phyloP scores from a whole-genome alignment of 2,329 filamentous ascomycete species.

The Colletotrichum shisoi region DNA sequence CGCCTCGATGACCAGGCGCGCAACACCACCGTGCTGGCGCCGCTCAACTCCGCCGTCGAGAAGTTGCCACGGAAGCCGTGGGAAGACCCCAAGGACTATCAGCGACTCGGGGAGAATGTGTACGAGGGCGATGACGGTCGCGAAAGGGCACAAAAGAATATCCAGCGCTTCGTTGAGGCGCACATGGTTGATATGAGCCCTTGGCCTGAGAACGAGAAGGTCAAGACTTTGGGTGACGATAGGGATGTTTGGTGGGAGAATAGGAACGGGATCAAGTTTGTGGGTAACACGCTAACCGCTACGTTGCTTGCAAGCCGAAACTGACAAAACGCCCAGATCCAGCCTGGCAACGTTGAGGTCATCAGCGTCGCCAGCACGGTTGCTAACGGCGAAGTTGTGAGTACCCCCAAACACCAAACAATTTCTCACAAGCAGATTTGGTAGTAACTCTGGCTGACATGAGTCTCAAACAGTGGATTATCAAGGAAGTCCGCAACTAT shows the following conservation, averaged over 20 bases:
- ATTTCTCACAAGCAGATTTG: not conserved
- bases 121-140: slow-evolving; percentile 80
- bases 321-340: slow-evolving; percentile 60
- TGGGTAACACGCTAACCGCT: slow-evolving; percentile 53
- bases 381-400: slow-evolving; percentile 81
- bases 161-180: slow-evolving; percentile 82
- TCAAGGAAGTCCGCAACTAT: slow-evolving; percentile 63
- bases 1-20: slow-evolving; percentile 71
- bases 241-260: slow-evolving; percentile 84
- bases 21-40: slow-evolving; percentile 87
- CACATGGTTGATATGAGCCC: slow-evolving; percentile 80
- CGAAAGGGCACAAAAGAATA: slow-evolving; percentile 77
- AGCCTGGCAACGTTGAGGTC: slow-evolving; percentile 83
- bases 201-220: slow-evolving; percentile 74
- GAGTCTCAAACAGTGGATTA: slow-evolving; percentile 65
- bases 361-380: slow-evolving; percentile 76
- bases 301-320: not conserved
- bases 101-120: slow-evolving; percentile 69
- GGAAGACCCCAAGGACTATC: slow-evolving; percentile 79
- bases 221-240: slow-evolving; percentile 69
- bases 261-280: slow-evolving; percentile 70
- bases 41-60: slow-evolving; percentile 82
- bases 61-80: slow-evolving; percentile 84
- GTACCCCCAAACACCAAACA: slow-evolving; percentile 42
- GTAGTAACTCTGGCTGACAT: slow-evolving; percentile 35